Conservation (phyloP, 495 filamentous ascomycete species). For the Astrothelium macrocarpum region DNA sequence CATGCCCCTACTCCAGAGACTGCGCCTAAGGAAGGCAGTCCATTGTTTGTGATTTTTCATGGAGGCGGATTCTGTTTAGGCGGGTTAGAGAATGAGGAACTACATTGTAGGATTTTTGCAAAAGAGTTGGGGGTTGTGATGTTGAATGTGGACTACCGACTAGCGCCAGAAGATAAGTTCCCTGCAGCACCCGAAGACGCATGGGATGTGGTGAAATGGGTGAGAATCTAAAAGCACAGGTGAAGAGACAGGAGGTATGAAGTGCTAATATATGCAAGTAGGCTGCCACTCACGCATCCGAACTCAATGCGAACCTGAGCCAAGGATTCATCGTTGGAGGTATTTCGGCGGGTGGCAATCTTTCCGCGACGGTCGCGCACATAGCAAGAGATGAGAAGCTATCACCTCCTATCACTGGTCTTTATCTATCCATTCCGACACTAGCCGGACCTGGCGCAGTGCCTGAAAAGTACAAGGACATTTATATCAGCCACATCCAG, state of each 20-base stretch:
- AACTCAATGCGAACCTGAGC: constrained; percentile 31
- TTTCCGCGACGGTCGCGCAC: constrained; percentile 36
- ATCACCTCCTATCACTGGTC: constrained; percentile 37
- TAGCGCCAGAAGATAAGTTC: constrained; percentile 42
- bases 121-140: constrained; percentile 3
- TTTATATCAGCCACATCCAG: constrained; percentile 34
- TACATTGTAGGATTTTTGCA: constrained; percentile 12
- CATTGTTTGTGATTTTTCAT: constrained; percentile 20
- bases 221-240: constrained; percentile 17
- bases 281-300: constrained; percentile 32
- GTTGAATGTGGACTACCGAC: constrained; percentile 8
- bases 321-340: constrained; percentile 44
- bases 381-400: constrained; percentile 36
- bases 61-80: constrained; percentile 19
- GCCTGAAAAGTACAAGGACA: constrained; percentile 25
- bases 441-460: constrained; percentile 13
- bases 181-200: constrained; percentile 39
- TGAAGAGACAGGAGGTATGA: neutral
- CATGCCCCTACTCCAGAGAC: constrained; percentile 14
- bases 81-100: constrained; percentile 21
- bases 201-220: constrained; percentile 44
- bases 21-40: constrained; percentile 15
- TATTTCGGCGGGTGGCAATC: constrained; percentile 40
- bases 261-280: constrained; percentile 9
- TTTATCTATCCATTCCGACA: constrained; percentile 37